A percentile compares a stretch with the other conserved stretches of the same genome.
phyloP scores from a whole-genome alignment of 2,329 filamentous ascomycete species.

The Neofusicoccum parvum region DNA sequence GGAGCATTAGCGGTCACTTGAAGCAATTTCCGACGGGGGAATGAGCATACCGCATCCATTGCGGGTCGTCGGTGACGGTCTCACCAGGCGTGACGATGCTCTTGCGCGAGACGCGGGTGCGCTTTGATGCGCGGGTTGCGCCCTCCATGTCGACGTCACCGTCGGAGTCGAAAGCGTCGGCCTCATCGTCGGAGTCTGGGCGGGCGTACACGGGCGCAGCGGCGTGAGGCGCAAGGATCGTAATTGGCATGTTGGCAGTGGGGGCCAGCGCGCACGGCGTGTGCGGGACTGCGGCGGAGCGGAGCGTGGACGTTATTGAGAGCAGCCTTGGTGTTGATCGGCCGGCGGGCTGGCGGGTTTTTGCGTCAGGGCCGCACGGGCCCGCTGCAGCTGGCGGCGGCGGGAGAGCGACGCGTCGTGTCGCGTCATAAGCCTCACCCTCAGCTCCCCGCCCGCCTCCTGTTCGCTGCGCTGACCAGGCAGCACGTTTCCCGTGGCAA shows the following conservation, averaged over 20 bases:
- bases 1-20: background rate
- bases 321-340: background rate
- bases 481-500: constrained; percentile 5
- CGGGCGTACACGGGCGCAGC: constrained; percentile 33
- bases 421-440: constrained; percentile 2
- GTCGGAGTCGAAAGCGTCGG: constrained; percentile 46
- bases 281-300: background rate
- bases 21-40: constrained; percentile 23
- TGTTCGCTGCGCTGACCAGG: constrained; percentile 1
- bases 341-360: background rate
- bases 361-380: background rate
- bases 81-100: constrained; percentile 85
- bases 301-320: background rate
- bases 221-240: constrained; percentile 58
- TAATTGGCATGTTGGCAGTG: constrained; percentile 55
- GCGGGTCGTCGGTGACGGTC: constrained; percentile 83
- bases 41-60: constrained; percentile 72
- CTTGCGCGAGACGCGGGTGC: constrained; percentile 37
- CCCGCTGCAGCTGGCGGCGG: no score
- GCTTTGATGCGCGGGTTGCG: constrained; percentile 45
- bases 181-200: constrained; percentile 33
- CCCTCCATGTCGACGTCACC: constrained; percentile 53
- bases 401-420: background rate
- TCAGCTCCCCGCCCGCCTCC: background rate
- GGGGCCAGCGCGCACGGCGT: background rate